Conservation (phyloP, 805 yeast genomes). For the Lachancea meyersii region DNA sequence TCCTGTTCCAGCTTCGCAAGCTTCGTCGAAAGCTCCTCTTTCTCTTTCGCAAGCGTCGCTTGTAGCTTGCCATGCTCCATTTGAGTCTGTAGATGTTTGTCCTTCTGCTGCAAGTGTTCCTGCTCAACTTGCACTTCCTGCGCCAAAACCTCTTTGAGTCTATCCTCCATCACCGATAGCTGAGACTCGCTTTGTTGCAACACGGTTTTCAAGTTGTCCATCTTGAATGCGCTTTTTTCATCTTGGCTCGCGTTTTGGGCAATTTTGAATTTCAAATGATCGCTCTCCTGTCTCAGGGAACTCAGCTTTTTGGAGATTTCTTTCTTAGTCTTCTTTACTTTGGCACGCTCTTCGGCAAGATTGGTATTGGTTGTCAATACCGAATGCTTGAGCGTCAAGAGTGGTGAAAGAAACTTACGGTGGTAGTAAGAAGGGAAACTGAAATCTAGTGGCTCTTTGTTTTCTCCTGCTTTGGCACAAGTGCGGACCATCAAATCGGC, state of each 20-base stretch:
- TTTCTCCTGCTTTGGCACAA: constrained; percentile 16
- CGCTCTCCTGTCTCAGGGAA: constrained; percentile 51
- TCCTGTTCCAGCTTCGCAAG: constrained; percentile 21
- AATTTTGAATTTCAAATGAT: constrained; percentile 42
- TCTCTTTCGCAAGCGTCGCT: constrained; percentile 17
- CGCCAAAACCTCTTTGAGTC: constrained; percentile 13
- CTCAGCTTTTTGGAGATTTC: constrained; percentile 52
- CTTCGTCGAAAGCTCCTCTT: constrained; percentile 11
- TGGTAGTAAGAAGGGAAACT: constrained; percentile 33
- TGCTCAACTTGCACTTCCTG: constrained; percentile 29
- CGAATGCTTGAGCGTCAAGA: constrained; percentile 59
- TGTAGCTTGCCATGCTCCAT: constrained; percentile 27
- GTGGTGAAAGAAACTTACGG: constrained; percentile 46
- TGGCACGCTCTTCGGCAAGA: constrained; percentile 50
- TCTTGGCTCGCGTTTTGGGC: constrained; percentile 47
- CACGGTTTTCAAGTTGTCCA: constrained; percentile 44
- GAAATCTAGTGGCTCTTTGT: constrained; percentile 22
- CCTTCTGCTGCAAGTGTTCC: constrained; percentile 34
- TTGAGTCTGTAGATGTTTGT: constrained; percentile 31
- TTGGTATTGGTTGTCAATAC: constrained; percentile 58
- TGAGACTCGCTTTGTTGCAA: constrained; percentile 35
- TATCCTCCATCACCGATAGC: constrained; percentile 18
- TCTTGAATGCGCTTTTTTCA: constrained; percentile 48
- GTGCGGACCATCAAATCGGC: constrained; percentile 39
- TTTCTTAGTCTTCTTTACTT: constrained; percentile 49